A percentile compares a stretch with the other conserved stretches of the same genome.
phyloP scores from a whole-genome alignment of 2,329 filamentous ascomycete species.

The Xylariomycetidae sp. region DNA sequence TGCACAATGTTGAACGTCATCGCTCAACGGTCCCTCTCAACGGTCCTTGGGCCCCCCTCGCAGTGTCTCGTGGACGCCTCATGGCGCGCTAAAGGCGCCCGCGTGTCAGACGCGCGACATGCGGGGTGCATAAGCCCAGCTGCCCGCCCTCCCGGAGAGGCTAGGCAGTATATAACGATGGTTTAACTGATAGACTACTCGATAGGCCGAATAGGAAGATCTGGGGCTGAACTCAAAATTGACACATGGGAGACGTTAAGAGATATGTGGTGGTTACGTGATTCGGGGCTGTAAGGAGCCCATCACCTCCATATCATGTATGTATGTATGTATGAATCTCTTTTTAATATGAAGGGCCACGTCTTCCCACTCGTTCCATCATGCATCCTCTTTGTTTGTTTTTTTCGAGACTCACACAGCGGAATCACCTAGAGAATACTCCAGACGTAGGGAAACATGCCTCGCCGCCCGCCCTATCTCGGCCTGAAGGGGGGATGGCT shows the following conservation, averaged over 20 bases:
- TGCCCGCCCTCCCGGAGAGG: too few species aligned
- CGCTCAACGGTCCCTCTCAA: not conserved
- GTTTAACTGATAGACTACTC: too few species aligned
- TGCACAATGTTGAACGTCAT: not conserved
- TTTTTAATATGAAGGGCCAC: not conserved
- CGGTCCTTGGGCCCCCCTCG: too few species aligned
- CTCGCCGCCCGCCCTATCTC: slow-evolving; percentile 10
- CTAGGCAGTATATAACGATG: not conserved
- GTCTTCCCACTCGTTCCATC: not conserved
- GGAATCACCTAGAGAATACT: not conserved
- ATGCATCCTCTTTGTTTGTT: not conserved
- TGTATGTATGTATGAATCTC: not conserved
- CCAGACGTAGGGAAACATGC: not conserved
- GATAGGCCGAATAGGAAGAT: too few species aligned
- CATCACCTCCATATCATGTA: not conserved
- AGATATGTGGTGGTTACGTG: not conserved
- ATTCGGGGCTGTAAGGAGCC: not conserved
- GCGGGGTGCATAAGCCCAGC: not conserved
- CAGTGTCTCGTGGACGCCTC: not conserved
- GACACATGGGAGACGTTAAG: not conserved
- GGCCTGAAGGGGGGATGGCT: slow-evolving; percentile 18
- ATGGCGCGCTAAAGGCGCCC: not conserved
- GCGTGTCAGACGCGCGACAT: not conserved
- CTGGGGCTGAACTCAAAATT: too few species aligned
- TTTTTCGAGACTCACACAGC: not conserved